Conservation (phyloP, 768 basidiomycete species). For the Rubroboletus satanas region DNA sequence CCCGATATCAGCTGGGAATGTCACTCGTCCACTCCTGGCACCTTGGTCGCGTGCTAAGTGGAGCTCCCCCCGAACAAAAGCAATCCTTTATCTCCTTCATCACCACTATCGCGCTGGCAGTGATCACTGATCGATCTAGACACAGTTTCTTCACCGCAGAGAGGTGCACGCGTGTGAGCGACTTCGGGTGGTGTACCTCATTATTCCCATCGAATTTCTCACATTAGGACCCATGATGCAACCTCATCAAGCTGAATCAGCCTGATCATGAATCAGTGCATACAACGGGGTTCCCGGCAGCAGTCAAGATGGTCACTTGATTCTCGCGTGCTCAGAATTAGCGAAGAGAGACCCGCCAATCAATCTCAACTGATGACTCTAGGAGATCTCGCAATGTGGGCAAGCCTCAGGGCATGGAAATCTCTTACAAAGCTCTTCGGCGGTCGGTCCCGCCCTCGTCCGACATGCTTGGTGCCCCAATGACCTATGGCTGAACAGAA, state of each 20-base stretch:
- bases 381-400: background rate
- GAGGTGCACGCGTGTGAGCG: background rate
- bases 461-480: background rate
- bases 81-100: background rate
- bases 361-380: background rate
- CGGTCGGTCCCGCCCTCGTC: background rate
- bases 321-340: background rate
- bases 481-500: background rate
- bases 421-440: background rate
- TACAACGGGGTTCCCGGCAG: background rate
- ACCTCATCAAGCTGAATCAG: background rate
- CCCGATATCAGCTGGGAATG: background rate
- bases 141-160: background rate
- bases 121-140: background rate
- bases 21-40: too few relatives aligned
- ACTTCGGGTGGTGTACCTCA: too few relatives aligned
- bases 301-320: background rate
- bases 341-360: background rate
- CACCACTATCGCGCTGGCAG: background rate
- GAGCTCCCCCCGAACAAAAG: background rate
- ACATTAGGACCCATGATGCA: background rate
- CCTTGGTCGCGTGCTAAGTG: background rate
- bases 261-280: background rate
- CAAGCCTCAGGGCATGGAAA: background rate
- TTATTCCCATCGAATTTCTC: constrained; percentile 1